A percentile compares a stretch with the other conserved stretches of the same genome.
Evolutionary conservation across 257 asterid genomes (phyloP).

Genomic region (Scutellaria minor): DNA sequence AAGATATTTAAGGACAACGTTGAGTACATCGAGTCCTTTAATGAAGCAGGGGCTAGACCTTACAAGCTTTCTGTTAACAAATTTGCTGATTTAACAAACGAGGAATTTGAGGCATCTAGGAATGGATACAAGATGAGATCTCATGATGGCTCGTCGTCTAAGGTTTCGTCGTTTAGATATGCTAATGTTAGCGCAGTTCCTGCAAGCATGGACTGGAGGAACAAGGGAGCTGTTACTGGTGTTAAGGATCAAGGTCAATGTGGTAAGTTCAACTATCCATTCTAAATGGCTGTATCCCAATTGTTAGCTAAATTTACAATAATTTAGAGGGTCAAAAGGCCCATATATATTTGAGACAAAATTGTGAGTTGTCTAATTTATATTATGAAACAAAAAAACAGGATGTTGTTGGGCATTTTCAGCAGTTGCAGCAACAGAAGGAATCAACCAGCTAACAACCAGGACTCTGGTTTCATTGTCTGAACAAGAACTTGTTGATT

Average conservation of each 20-base stretch:
- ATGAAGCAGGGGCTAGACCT: conserved; percentile 15
- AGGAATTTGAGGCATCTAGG: conserved; percentile 20
- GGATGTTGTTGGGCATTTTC: conserved; percentile 14
- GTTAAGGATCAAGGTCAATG: conserved; percentile 53
- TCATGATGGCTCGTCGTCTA: not conserved
- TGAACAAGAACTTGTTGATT: conserved; percentile 25
- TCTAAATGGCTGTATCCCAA: no score
- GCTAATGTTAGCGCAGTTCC: conserved; percentile 43
- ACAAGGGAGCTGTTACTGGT: conserved; percentile 50
- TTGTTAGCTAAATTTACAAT: no score
- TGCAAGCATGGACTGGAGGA: conserved; percentile 44
- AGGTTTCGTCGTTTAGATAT: conserved; percentile 37
- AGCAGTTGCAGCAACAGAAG: conserved; percentile 9
- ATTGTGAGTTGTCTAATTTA: no score
- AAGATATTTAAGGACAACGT: conserved; percentile 7
- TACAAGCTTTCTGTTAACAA: conserved; percentile 24
- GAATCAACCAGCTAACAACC: not conserved
- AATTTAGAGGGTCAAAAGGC: no score
- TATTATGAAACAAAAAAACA: not conserved
- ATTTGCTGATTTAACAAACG: conserved; percentile 30
- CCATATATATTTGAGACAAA: no score
- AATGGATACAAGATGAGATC: conserved; percentile 33
- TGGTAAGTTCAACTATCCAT: conserved; percentile 31
- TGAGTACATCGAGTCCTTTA: conserved; percentile 22
- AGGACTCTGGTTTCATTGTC: not conserved